Conservation (phyloP, 164 flowering plant genomes). For the Sextonia rubra region DNA sequence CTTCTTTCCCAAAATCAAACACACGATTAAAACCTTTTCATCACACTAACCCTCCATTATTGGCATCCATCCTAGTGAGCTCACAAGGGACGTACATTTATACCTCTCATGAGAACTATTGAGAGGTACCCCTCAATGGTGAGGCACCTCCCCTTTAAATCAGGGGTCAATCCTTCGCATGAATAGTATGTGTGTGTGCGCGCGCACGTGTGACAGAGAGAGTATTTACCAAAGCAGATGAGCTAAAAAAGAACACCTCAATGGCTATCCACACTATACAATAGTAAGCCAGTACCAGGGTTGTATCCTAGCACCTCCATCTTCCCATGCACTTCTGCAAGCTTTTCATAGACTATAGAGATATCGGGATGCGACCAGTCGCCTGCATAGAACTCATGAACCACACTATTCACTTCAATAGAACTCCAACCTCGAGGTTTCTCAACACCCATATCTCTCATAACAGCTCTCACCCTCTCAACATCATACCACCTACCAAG, state of each 20-base stretch:
- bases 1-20: no score
- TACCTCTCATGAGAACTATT: no score
- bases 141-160: no score
- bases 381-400: constrained; percentile 26
- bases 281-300: neutral
- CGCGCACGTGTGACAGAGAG: no score
- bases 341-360: constrained; percentile 10
- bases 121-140: no score
- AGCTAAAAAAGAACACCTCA: neutral
- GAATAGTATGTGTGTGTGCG: no score
- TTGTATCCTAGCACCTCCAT: constrained; percentile 1
- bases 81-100: no score
- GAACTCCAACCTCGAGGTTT: constrained; percentile 25
- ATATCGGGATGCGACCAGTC: constrained; percentile 18
- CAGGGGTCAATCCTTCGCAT: no score
- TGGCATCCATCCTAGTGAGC: no score
- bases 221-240: no score
- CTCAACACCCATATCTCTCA: constrained; percentile 17
- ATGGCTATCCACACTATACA: constrained; percentile 3
- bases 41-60: no score
- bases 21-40: no score
- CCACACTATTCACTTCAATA: constrained; percentile 22
- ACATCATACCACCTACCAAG: constrained; percentile 20
- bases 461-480: constrained; percentile 15
- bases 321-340: constrained; percentile 9